phyloP scores from a whole-genome alignment of 2,329 filamentous ascomycete species.

The Penicillium sp. region DNA sequence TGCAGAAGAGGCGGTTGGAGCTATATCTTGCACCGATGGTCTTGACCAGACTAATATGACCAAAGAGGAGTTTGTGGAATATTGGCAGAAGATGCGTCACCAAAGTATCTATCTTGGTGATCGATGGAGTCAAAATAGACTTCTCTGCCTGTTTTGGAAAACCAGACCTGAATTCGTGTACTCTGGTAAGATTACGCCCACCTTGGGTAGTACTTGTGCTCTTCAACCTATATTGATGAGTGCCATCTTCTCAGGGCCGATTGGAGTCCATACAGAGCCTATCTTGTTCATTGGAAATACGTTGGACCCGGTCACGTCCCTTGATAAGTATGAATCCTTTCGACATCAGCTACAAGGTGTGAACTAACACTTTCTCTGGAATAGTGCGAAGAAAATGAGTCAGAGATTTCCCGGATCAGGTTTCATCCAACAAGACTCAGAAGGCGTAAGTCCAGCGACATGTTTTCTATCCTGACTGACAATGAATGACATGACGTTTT shows the following conservation, averaged over 20 bases:
- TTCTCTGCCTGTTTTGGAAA: neutral
- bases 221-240: slow-evolving; percentile 1
- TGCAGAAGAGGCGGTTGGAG: neutral
- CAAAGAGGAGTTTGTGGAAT: neutral
- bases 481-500: too few relatives aligned
- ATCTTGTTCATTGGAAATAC: slow-evolving; percentile 58
- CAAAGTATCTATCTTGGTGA: neutral
- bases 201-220: slow-evolving; percentile 2
- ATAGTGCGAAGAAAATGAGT: slow-evolving; percentile 13
- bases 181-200: neutral
- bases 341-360: neutral
- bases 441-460: slow-evolving; percentile 13
- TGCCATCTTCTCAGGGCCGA: slow-evolving; percentile 31
- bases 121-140: neutral
- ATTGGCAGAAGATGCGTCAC: neutral
- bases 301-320: slow-evolving; percentile 58
- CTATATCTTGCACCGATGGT: neutral
- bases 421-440: slow-evolving; percentile 15
- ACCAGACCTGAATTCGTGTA: neutral
- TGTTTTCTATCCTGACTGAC: neutral
- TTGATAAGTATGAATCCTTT: slow-evolving; percentile 27
- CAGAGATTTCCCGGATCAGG: slow-evolving; percentile 14
- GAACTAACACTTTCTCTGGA: neutral
- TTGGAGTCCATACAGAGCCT: slow-evolving; percentile 31
- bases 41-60: neutral